phyloP scores from a whole-genome alignment of 208 protist genomes.

The Endotrypanum monterogeii region DNA sequence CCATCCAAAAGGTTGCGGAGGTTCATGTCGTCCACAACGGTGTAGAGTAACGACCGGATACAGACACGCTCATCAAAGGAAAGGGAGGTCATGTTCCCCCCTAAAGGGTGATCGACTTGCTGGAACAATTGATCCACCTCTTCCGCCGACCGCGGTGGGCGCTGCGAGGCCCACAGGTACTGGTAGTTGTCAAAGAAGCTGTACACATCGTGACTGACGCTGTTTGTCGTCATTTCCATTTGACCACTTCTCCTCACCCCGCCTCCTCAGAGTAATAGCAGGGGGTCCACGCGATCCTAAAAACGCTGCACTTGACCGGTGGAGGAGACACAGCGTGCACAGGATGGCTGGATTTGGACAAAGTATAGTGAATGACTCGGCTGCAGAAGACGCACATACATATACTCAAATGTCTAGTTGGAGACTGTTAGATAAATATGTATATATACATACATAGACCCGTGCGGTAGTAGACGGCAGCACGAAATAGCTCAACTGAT shows the following conservation, averaged over 20 bases:
- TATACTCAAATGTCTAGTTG: neutral
- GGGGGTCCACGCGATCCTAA: neutral
- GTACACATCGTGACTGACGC: neutral
- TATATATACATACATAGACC: neutral
- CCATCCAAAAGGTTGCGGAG: slow-evolving; percentile 70
- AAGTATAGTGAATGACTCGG: no score
- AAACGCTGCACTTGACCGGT: neutral
- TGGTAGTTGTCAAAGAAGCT: slow-evolving; percentile 55
- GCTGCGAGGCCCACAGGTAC: slow-evolving; percentile 65
- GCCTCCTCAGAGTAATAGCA: neutral
- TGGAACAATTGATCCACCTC: slow-evolving; percentile 22
- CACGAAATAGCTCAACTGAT: neutral
- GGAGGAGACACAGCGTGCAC: neutral
- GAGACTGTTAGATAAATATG: neutral
- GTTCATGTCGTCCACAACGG: slow-evolving; percentile 42
- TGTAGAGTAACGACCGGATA: slow-evolving; percentile 65
- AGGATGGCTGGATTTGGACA: no score
- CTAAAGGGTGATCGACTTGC: slow-evolving; percentile 1
- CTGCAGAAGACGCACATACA: no score
- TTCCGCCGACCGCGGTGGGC: slow-evolving; percentile 28
- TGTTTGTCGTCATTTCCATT: neutral
- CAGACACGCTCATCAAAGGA: slow-evolving; percentile 62
- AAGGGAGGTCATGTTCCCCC: slow-evolving; percentile 17
- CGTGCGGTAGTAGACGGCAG: neutral
- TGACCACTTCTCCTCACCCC: neutral